A percentile compares a stretch with the other conserved stretches of the same genome.
Evolutionary conservation across 1,284 basidiomycete species (phyloP).

Genomic region (Rhodofomes roseus): DNA sequence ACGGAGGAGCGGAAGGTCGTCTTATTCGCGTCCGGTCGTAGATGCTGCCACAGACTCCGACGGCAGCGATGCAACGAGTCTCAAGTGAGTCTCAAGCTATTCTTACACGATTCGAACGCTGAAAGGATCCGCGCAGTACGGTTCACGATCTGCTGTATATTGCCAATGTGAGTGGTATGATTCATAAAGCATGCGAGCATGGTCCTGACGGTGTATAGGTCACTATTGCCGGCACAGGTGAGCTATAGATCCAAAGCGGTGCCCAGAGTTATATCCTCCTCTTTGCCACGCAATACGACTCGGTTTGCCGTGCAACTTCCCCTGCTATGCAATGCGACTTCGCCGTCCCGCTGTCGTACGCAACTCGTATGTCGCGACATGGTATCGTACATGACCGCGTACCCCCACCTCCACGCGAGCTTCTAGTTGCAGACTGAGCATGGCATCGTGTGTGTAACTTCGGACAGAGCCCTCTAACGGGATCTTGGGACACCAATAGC

Average conservation of each 20-base stretch:
- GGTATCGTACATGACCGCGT: too few relatives aligned
- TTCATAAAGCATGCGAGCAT: background rate
- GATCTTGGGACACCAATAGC: too few relatives aligned
- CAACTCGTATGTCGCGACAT: too few relatives aligned
- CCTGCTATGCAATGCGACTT: too few relatives aligned
- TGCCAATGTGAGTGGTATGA: slow-evolving; percentile 52
- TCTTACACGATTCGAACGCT: background rate
- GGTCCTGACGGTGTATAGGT: slow-evolving; percentile 39
- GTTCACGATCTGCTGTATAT: slow-evolving; percentile 74
- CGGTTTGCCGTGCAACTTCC: background rate
- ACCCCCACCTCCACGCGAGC: too few relatives aligned
- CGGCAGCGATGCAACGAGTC: slow-evolving; percentile 22
- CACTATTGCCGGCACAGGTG: slow-evolving; percentile 57
- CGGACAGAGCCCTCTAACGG: too few relatives aligned
- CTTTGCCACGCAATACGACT: background rate
- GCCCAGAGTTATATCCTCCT: background rate
- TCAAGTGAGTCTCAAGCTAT: slow-evolving; percentile 25
- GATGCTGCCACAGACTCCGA: slow-evolving; percentile 18
- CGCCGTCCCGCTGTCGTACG: too few relatives aligned
- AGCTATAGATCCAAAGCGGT: slow-evolving; percentile 18
- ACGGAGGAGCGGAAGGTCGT: slow-evolving; percentile 19
- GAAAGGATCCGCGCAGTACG: slow-evolving; percentile 39
- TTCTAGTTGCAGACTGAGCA: too few relatives aligned
- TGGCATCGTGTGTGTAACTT: too few relatives aligned
- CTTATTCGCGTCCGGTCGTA: slow-evolving; percentile 20